Evolutionary conservation across 441 rosid species (phyloP), one percentile per base, ranked within the genome.

Genomic region (California macrophylla): DNA sequence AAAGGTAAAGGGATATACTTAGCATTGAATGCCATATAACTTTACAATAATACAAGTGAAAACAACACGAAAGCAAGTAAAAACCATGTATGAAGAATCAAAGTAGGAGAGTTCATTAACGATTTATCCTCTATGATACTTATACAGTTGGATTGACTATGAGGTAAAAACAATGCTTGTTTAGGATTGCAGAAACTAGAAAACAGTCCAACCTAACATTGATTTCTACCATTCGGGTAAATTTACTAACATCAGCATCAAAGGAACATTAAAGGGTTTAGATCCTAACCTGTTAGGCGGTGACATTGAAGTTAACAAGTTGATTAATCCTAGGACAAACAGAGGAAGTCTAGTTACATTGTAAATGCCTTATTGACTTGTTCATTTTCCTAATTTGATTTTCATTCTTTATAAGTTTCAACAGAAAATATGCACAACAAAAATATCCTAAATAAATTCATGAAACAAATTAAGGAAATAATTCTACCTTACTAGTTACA

Each of bases 1-100:
- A 69, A 72, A 71, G 9, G 61, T 52, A 52, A 18, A 52, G 25
- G 61, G 61, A 52, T 20, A 20, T 4, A 40, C 50, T 40, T 40
- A 40, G n/a, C 50, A 40, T 40, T 40, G 50, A 40, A 12, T 40
- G n/a, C 8, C 45, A 38, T n/a, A n/a, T n/a, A n/a, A n/a, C n/a
- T n/a, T n/a, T n/a, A n/a, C n/a, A n/a, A n/a, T n/a, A n/a, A n/a
- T n/a, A n/a, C n/a, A 21, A 2, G 25, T 20, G 13, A 16, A 52
- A 1, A 20, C 23, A 52, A 52, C 24, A 52, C 9, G 15, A 6
- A 52, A 52, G 7, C 18, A 50, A 50, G 10, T 50, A 50, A 50
- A 18, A 50, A 50, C 18, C 24, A 50, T 50, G 61, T 21, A 20
- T 21, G 61, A 20, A 18, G 61, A 52, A 52, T 20, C 20, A 50